Base-by-base conservation (phyloP, 805 yeast species). In the Candida succiphila region DNA sequence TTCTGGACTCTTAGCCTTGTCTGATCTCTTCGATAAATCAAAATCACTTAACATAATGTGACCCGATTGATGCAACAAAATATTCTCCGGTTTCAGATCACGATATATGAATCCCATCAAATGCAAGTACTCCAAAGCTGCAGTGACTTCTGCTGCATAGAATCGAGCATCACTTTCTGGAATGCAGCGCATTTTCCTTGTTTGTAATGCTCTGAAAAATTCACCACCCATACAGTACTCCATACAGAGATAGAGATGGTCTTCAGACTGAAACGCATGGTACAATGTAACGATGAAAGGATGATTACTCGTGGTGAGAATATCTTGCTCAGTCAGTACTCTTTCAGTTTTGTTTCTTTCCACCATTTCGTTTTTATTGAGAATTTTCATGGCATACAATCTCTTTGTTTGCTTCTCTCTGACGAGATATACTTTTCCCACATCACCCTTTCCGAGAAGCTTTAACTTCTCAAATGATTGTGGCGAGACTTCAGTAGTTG, bases 201-300 rank as follows among this genome's bases (percentile, higher is more conserved):
- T 87, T 58, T 92, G 98, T 34, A 92, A 60, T 0, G 97, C 98
- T 38, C 97, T 65, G 65, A 92, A 92, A 49, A 92, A 92, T 59
- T 94, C 98, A 30, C 99, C 99, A 21, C 99, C 99, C 87, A 92
- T 86, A 52, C 99, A 92, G 50, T 89, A 92, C 54, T 92, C 99
- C 95, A 94, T 89, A 58, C 99, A 92, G 27, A 92, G 69, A 46
- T 87, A 92, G 9, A 92, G 59, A 50, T 83, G 77, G 46, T 88
- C 96, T 38, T 85, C 92, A 4, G 95, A 81, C 59, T 92, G 98
- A 62, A 92, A 92, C 0, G 96, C 87, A 56, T 92, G 99, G 51
- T 92, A 89, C 18, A 92, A 64, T 0, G 98, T 86, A 21, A 92
- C 97, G 44, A 92, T 94, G 51, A 94, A 92, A 1, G 99, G 99